A percentile compares a stretch with the other conserved stretches of the same genome.
phyloP scores from a whole-genome alignment of 2,329 filamentous ascomycete genomes.

The Mycosphaerelloides madeirae region DNA sequence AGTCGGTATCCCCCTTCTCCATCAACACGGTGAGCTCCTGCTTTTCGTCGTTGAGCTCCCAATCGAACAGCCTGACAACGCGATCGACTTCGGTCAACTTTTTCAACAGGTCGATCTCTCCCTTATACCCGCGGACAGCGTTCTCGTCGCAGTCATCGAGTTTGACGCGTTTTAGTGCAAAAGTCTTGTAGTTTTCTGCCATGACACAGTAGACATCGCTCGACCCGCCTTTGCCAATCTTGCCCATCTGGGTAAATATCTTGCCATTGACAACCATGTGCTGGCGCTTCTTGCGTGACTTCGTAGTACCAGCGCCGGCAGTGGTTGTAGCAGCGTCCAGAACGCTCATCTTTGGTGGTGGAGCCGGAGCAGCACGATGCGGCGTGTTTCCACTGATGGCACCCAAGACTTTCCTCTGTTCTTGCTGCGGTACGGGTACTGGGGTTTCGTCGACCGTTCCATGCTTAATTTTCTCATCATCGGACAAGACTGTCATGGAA shows the following conservation, averaged over 20 bases:
- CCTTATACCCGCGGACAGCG: slow-evolving; percentile 81
- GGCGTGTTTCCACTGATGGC: slow-evolving; percentile 65
- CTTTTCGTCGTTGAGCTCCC: slow-evolving; percentile 84
- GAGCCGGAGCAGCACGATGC: slow-evolving; percentile 66
- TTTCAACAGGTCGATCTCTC: slow-evolving; percentile 86
- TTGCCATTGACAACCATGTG: slow-evolving; percentile 87
- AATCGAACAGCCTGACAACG: slow-evolving; percentile 86
- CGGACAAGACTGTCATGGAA: slow-evolving; percentile 50
- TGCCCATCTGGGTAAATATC: slow-evolving; percentile 82
- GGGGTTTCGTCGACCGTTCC: slow-evolving; percentile 38
- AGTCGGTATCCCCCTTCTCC: slow-evolving; percentile 93
- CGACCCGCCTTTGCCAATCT: slow-evolving; percentile 85
- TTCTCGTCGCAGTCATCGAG: slow-evolving; percentile 82
- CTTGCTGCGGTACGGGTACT: slow-evolving; percentile 31
- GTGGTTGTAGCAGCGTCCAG: slow-evolving; percentile 84
- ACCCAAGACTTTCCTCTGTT: slow-evolving; percentile 45
- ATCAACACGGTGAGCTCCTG: slow-evolving; percentile 86
- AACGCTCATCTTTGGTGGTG: slow-evolving; percentile 93
- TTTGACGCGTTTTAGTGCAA: slow-evolving; percentile 88
- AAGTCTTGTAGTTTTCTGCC: slow-evolving; percentile 93
- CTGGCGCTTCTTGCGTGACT: slow-evolving; percentile 70
- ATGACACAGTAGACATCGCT: slow-evolving; percentile 94
- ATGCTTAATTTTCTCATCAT: slow-evolving; percentile 42
- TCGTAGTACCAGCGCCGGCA: slow-evolving; percentile 73
- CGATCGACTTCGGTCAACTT: slow-evolving; percentile 80